Conservation (phyloP, 2,329 filamentous ascomycete genomes). For the Botryotinia narcissicola region DNA sequence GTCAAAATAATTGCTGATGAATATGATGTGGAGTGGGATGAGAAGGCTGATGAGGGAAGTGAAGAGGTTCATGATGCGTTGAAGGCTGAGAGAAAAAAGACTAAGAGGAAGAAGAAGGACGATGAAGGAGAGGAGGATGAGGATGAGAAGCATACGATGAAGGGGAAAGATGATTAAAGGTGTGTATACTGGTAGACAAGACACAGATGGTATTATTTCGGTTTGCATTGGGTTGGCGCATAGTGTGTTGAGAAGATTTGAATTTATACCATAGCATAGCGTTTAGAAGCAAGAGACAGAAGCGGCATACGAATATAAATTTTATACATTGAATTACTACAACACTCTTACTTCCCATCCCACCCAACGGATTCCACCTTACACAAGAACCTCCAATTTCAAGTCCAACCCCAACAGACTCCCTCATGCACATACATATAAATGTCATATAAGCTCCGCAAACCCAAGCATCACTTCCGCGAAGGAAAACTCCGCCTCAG, state of each 20-base stretch:
- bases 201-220: neutral
- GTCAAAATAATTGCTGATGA: slow-evolving; percentile 78
- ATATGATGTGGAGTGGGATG: slow-evolving; percentile 90
- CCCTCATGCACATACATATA: neutral
- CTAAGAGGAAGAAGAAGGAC: slow-evolving; percentile 40
- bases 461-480: slow-evolving; percentile 9
- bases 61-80: slow-evolving; percentile 60
- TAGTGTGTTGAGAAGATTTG: neutral
- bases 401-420: neutral
- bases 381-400: neutral
- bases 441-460: slow-evolving; percentile 20
- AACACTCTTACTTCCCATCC: neutral
- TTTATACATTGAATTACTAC: neutral
- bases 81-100: slow-evolving; percentile 48
- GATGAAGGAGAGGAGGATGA: slow-evolving; percentile 41
- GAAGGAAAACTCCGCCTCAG: slow-evolving; percentile 1
- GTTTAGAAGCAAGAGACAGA: neutral
- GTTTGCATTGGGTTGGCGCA: neutral
- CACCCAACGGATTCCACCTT: neutral
- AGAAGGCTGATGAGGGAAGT: slow-evolving; percentile 68
- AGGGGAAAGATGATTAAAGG: neutral
- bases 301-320: neutral
- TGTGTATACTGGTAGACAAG: neutral
- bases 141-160: neutral
- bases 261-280: slow-evolving; percentile 12